These are phyloP conservation scores for Leccinum glutinopallens DNA, from an alignment of 1,284 basidiomycete genomes.

Conservation along the genomic window DNA sequence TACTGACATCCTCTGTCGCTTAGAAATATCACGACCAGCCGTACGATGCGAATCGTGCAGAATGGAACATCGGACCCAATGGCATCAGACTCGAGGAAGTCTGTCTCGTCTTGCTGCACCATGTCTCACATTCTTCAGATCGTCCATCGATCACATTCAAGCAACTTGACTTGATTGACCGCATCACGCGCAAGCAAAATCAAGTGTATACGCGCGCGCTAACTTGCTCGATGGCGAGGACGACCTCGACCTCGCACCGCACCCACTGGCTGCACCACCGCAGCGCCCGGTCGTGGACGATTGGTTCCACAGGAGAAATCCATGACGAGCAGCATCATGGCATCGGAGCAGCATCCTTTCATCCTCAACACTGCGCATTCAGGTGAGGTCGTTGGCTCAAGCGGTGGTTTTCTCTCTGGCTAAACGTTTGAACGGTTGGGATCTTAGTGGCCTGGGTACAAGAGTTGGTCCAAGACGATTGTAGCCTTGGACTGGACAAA, in stretches of 20 bases:
- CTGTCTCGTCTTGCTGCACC: constrained; percentile 30
- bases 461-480: constrained; percentile 32
- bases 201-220: no score
- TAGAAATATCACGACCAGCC: constrained; percentile 21
- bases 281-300: no score
- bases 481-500: constrained; percentile 35
- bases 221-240: no score
- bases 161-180: no score
- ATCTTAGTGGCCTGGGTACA: constrained; percentile 37
- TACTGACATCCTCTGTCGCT: constrained; percentile 9
- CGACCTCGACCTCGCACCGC: no score
- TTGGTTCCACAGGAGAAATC: no score
- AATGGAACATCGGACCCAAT: constrained; percentile 31
- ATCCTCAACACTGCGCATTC: constrained; percentile 32
- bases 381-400: constrained; percentile 17
- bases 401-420: not conserved
- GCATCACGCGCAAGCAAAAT: no score
- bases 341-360: no score
- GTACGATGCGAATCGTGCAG: constrained; percentile 17
- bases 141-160: no score
- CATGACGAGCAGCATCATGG: no score
- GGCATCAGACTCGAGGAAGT: constrained; percentile 30
- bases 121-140: no score
- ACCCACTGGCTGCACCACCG: no score
- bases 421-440: not conserved